These are phyloP conservation scores for Colletotrichum sp. DNA, from an alignment of 2,329 filamentous ascomycete genomes.

Conservation along the genomic window DNA sequence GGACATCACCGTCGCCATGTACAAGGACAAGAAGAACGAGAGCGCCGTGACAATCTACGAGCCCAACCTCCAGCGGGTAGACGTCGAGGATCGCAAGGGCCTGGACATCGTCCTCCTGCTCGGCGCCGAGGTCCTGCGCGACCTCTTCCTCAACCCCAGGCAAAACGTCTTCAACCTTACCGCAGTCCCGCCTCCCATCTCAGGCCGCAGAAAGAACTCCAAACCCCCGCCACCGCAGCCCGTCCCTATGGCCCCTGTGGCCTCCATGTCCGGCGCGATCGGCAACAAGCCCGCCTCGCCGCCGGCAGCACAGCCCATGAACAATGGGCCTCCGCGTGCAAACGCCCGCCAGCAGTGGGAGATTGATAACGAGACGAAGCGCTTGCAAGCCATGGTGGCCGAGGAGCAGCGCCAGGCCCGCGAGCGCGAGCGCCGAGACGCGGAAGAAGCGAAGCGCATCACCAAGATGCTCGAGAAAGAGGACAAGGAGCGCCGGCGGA, in stretches of 20 bases:
- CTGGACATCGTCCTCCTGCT: constrained; percentile 81
- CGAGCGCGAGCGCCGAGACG: constrained; percentile 59
- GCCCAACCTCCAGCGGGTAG: constrained; percentile 86
- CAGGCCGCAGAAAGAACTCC: constrained; percentile 48
- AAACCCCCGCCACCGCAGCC: constrained; percentile 35
- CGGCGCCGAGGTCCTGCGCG: constrained; percentile 67
- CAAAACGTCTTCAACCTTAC: constrained; percentile 81
- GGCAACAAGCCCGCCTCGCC: constrained; percentile 28
- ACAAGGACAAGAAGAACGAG: constrained; percentile 72
- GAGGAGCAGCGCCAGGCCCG: constrained; percentile 56
- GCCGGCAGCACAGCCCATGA: constrained; percentile 21
- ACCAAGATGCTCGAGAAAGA: constrained; percentile 72
- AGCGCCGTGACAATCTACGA: constrained; percentile 82
- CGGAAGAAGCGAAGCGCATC: constrained; percentile 55
- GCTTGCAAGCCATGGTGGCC: constrained; percentile 63
- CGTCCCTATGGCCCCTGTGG: constrained; percentile 15
- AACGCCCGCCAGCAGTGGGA: constrained; percentile 40
- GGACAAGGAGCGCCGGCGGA: constrained; percentile 61
- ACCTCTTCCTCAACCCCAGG: constrained; percentile 68
- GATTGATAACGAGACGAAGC: constrained; percentile 79
- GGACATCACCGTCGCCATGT: constrained; percentile 93
- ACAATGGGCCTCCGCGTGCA: constrained; percentile 31
- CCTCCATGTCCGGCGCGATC: constrained; percentile 47
- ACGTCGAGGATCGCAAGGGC: constrained; percentile 93
- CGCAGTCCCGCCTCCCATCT: constrained; percentile 36